A percentile compares a stretch with the other conserved stretches of the same genome.
Conservation (phyloP, 2,329 filamentous ascomycete species). For the Emergomyces orientalis region DNA sequence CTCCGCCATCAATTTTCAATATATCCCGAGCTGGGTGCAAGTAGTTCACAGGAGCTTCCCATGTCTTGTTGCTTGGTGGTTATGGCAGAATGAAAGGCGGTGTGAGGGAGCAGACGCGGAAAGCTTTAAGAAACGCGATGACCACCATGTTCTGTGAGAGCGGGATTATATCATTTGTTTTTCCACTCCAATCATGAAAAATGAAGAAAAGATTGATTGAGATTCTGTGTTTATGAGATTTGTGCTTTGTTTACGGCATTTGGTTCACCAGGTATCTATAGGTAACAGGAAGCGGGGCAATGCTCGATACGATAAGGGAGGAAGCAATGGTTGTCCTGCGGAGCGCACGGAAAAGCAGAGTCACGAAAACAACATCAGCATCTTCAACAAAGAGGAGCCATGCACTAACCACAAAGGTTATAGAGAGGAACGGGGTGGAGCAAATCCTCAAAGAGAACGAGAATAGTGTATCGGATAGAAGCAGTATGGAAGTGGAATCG, state of each 20-base stretch:
- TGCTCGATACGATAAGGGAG: neutral
- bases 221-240: neutral
- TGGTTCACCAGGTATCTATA: neutral
- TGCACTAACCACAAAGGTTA: too few species aligned
- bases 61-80: neutral
- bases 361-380: neutral
- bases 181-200: neutral
- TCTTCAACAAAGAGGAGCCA: neutral
- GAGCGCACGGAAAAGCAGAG: neutral
- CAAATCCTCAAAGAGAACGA: neutral
- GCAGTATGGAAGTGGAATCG: neutral
- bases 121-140: too few species aligned
- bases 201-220: neutral
- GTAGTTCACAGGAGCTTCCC: neutral
- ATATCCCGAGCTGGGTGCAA: neutral
- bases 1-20: neutral
- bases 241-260: neutral
- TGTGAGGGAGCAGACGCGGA: neutral
- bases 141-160: too few species aligned
- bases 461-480: neutral
- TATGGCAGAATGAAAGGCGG: slow-evolving; percentile 7
- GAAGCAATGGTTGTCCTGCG: neutral
- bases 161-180: neutral
- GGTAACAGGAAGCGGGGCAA: neutral
- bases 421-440: neutral